These are phyloP conservation scores for Fusarium chlamydosporum DNA, from an alignment of 2,329 filamentous ascomycete species.

Conservation along the genomic window DNA sequence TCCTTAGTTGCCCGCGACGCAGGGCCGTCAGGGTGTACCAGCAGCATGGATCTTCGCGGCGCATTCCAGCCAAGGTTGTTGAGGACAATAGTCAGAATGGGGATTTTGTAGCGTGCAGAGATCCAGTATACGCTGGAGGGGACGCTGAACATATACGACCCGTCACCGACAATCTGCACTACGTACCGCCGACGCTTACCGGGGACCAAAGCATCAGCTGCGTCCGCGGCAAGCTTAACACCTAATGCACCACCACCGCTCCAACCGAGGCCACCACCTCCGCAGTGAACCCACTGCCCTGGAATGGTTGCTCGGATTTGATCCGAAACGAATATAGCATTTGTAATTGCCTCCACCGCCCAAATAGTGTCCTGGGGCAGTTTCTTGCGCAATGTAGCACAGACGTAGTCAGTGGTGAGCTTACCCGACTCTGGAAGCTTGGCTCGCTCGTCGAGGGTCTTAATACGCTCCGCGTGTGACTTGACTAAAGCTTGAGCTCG, in stretches of 20 bases:
- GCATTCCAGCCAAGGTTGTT: conserved; percentile 36
- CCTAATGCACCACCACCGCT: conserved; percentile 24
- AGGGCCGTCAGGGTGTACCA: conserved; percentile 19
- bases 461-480: not conserved
- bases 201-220: not conserved
- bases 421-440: not conserved
- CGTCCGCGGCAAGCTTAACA: conserved; percentile 20
- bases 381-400: not conserved
- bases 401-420: conserved; percentile 14
- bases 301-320: conserved; percentile 16
- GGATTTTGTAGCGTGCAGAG: conserved; percentile 12
- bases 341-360: conserved; percentile 26
- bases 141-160: conserved; percentile 31
- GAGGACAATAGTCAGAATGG: conserved; percentile 17
- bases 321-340: conserved; percentile 3
- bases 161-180: conserved; percentile 25
- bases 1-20: conserved; percentile 14
- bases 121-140: conserved; percentile 38
- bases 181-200: conserved; percentile 4
- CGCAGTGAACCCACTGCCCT: conserved; percentile 29
- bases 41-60: conserved; percentile 1
- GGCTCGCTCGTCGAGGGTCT: not conserved
- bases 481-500: not conserved
- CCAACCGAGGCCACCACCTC: conserved; percentile 28
- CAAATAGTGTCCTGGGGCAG: conserved; percentile 2